phyloP scores from a whole-genome alignment of 2,329 filamentous ascomycete genomes.

The Claviceps humidiphila region DNA sequence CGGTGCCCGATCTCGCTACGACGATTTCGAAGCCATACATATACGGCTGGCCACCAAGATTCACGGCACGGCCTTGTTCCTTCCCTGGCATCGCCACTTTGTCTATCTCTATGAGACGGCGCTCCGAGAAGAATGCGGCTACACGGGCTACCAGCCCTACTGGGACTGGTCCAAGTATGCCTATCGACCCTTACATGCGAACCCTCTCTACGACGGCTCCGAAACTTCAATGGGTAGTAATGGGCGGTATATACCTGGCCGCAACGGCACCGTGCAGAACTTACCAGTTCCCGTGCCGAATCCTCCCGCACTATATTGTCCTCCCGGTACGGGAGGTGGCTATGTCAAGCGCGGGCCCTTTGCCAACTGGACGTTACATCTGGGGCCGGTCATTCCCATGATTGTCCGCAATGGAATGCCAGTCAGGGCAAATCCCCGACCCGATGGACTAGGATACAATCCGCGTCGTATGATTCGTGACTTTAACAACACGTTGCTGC shows the following conservation, averaged over 20 bases:
- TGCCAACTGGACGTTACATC: not conserved
- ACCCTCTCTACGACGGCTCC: constrained; percentile 4
- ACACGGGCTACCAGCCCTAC: constrained; percentile 11
- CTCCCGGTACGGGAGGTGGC: constrained; percentile 4
- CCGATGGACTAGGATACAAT: constrained; percentile 1
- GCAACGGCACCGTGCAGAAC: not conserved
- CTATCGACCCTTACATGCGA: not conserved
- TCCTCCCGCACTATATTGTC: not conserved
- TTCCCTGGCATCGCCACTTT: constrained; percentile 29
- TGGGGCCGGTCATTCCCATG: constrained; percentile 1
- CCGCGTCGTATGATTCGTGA: constrained; percentile 6
- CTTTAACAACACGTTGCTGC: not conserved
- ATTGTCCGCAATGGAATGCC: not conserved
- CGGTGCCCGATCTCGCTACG: constrained; percentile 3
- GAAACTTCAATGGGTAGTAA: not conserved
- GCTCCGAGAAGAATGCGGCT: constrained; percentile 28
- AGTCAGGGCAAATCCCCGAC: not conserved
- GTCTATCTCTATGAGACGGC: constrained; percentile 23
- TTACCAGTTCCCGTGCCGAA: not conserved
- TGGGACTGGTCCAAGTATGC: constrained; percentile 1
- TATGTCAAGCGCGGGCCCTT: constrained; percentile 2
- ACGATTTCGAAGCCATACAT: constrained; percentile 4
- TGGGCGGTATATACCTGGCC: not conserved
- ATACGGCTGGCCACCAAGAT: not conserved
- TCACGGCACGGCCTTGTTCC: not conserved